These are phyloP conservation scores for Deinandra increscens DNA, from an alignment of 129 eudicot genomes.

Conservation along the genomic window DNA sequence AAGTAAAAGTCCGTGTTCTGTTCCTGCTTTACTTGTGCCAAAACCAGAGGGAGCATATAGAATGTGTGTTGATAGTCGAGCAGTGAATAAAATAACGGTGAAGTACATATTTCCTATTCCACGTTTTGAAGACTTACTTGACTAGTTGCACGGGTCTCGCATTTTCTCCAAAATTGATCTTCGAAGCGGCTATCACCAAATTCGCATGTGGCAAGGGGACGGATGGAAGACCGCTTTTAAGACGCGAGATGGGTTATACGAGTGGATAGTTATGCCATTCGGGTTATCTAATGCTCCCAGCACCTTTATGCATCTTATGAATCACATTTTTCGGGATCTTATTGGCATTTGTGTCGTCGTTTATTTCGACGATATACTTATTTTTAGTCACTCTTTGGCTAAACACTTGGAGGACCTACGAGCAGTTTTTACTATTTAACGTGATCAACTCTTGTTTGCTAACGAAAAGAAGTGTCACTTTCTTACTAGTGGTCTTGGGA, in stretches of 20 bases:
- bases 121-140: background rate
- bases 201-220: background rate
- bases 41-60: no score
- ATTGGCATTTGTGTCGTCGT: background rate
- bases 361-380: constrained; percentile 1
- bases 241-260: background rate
- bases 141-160: background rate
- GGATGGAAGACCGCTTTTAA: constrained; percentile 1
- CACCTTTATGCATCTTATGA: no score
- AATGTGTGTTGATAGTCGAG: no score
- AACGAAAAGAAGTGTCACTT: constrained; percentile 13
- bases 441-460: background rate
- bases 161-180: background rate
- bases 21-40: no score
- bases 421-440: background rate
- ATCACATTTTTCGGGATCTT: background rate
- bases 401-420: background rate
- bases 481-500: background rate
- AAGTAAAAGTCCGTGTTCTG: no score
- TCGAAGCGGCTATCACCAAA: no score
- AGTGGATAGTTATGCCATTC: constrained; percentile 1
- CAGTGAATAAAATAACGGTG: no score
- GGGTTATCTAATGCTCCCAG: no score
- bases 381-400: background rate
- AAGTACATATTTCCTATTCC: background rate